Conservation (phyloP, 257 asterid genomes). For the Gentiana straminea region DNA sequence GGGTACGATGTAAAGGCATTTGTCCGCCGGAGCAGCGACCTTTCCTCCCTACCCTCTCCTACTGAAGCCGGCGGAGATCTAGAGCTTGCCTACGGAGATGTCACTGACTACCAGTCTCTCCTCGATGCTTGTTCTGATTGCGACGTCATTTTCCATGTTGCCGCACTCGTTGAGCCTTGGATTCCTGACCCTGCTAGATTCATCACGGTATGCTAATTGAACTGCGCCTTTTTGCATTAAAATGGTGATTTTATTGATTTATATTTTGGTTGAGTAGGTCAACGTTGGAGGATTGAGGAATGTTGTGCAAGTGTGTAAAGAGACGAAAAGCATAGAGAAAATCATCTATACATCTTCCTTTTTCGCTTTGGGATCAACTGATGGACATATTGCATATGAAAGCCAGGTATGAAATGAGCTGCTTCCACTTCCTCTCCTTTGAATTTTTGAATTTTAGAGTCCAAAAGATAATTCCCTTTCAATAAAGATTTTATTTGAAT, state of each 20-base stretch:
- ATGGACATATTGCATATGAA: constrained; percentile 74
- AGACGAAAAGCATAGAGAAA: constrained; percentile 48
- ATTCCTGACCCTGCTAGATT: constrained; percentile 74
- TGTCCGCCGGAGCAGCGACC: constrained; percentile 74
- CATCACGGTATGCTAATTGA: constrained; percentile 23
- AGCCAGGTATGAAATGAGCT: constrained; percentile 35
- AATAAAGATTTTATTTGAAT: not conserved
- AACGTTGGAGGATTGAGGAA: constrained; percentile 89
- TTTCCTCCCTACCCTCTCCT: constrained; percentile 48
- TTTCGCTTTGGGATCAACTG: constrained; percentile 85
- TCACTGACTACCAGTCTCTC: constrained; percentile 63
- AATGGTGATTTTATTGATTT: not conserved
- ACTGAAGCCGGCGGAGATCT: constrained; percentile 36
- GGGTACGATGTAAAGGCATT: constrained; percentile 78
- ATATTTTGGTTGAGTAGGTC: constrained; percentile 30
- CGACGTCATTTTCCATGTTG: constrained; percentile 76
- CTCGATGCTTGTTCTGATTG: constrained; percentile 64
- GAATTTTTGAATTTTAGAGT: not conserved
- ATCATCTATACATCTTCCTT: constrained; percentile 83
- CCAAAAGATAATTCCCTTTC: not conserved
- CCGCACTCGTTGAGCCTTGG: constrained; percentile 97
- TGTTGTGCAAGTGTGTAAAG: constrained; percentile 57
- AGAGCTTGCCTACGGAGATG: constrained; percentile 70
- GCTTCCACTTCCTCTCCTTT: not conserved
- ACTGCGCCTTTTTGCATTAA: not conserved